A percentile compares a stretch with the other conserved stretches of the same genome.
These are phyloP conservation scores for Smallanthus sonchifolius DNA, from an alignment of 129 eudicot species.

Conservation along the genomic window DNA sequence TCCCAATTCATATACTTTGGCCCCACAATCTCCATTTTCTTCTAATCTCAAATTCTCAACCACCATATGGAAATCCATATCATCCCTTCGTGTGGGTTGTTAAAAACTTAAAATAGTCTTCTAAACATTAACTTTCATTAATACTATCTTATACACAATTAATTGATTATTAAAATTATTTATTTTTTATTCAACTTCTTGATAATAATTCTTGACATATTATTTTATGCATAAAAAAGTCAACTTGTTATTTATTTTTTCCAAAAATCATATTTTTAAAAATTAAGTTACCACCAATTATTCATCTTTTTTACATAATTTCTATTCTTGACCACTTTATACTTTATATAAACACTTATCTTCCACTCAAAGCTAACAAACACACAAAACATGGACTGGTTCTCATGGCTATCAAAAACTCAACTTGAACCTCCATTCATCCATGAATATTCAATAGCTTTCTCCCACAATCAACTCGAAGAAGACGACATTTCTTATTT, in stretches of 20 bases:
- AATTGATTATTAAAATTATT: not conserved
- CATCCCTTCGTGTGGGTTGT: conserved; percentile 7
- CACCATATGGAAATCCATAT: conserved; percentile 7
- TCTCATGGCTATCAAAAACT: conserved; percentile 83
- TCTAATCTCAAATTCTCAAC: not conserved
- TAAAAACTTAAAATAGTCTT: not conserved
- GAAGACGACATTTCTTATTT: conserved; percentile 68
- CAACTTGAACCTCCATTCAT: conserved; percentile 61
- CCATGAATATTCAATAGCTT: conserved; percentile 58
- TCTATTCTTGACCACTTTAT: not conserved
- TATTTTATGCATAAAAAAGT: not conserved
- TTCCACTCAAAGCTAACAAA: conserved; percentile 29
- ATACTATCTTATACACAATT: not conserved
- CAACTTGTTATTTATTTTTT: not conserved
- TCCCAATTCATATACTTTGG: conserved; percentile 27
- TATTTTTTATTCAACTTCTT: not conserved
- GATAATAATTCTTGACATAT: not conserved
- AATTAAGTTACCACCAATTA: not conserved
- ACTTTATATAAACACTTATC: conserved; percentile 24
- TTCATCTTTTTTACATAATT: conserved; percentile 1
- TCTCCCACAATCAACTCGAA: conserved; percentile 72
- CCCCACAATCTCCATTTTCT: conserved; percentile 23
- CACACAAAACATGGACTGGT: conserved; percentile 63
- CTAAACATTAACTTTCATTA: not conserved
- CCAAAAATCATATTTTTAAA: not conserved